Base-by-base conservation (phyloP, 2,329 filamentous ascomycete species). In the Monosporascus ibericus region DNA sequence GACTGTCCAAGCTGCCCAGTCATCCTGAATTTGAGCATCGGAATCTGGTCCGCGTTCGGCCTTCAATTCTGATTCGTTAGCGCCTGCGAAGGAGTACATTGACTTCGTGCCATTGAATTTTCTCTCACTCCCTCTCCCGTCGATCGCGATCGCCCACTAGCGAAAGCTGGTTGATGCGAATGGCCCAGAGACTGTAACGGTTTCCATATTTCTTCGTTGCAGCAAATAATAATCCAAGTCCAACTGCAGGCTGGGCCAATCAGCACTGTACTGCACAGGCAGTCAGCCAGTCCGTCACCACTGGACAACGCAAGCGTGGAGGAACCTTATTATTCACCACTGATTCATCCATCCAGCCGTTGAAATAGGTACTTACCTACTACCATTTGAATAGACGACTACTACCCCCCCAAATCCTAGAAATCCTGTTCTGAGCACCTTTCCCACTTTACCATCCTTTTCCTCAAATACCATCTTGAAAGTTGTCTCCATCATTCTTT, bases 91-190 rank as follows among this genome's bases (percentile, higher is more conserved):
- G 7, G 7, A 20, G 17, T 11, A 17, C 6, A 18, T 39, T 18
- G 6, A 39, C 3, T 6, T 9, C 22, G 14, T 34, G 30, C 30
- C 11, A 14, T 18, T 42, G 6, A 20, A 20, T 11, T 42, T 42
- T 42, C 39, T 22, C 17, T 42, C 14, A 11, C n/a, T 7, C 27
- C 39, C 9, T 17, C 11, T 15, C 25, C 18, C 22, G 17, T 42
- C 56, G 52, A 55, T 60, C 55, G 53, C 56, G 55, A 60, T 61
- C 55, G 58, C 59, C 59, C 58, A 54, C 58, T 49, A 42, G 14
- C 14, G 18, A 18, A 18, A 48, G 7, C 9, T 14, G 37, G 30
- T 24, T 22, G 30, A 36, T 48, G 27, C 47, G 30, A 48, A 39
- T 39, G 17, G 39, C 24, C 39, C 9, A 5, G 9, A 5, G 39